Percentiles rank a stretch among this genome's conserved stretches.
These are phyloP conservation scores for Globisporangium apiculatum DNA, from an alignment of 352 stramenopile genomes.

Conservation along the genomic window DNA sequence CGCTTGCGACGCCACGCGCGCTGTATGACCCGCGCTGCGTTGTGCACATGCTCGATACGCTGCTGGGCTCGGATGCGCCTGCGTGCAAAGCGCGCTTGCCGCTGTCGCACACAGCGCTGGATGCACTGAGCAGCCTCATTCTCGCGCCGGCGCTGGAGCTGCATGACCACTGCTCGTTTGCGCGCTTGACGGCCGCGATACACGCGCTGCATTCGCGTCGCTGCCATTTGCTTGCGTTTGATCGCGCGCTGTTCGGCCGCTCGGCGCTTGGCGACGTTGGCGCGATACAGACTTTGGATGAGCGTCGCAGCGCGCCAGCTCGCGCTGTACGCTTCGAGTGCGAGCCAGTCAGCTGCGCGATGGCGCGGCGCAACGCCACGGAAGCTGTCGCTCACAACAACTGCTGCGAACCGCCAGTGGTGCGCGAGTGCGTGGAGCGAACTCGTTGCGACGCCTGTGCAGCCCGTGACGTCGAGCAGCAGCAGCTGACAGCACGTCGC, in stretches of 20 bases:
- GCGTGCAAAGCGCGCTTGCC: constrained; percentile 10
- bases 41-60: constrained; percentile 13
- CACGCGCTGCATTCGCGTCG: constrained; percentile 52
- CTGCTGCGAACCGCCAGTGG: constrained; percentile 55
- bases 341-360: constrained; percentile 69
- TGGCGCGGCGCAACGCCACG: constrained; percentile 71
- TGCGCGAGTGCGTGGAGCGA: constrained; percentile 49
- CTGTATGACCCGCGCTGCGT: constrained; percentile 32
- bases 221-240: constrained; percentile 40
- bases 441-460: constrained; percentile 29
- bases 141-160: constrained; percentile 46
- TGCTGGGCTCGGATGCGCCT: constrained; percentile 11
- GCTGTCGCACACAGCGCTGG: constrained; percentile 43
- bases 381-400: constrained; percentile 39
- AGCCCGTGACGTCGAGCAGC: constrained; percentile 57
- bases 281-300: constrained; percentile 67
- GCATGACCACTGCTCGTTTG: constrained; percentile 29
- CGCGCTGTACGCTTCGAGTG: constrained; percentile 83
- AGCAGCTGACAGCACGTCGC: constrained; percentile 60
- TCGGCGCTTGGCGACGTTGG: constrained; percentile 33
- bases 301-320: constrained; percentile 54
- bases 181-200: constrained; percentile 56
- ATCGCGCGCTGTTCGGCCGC: constrained; percentile 42
- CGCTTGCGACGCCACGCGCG: constrained; percentile 34
- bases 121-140: constrained; percentile 48